Evolutionary conservation across 1,284 basidiomycete species (phyloP), one percentile per base, ranked within the genome.

Genomic region (Anthracocystis panici-leucophaei): DNA sequence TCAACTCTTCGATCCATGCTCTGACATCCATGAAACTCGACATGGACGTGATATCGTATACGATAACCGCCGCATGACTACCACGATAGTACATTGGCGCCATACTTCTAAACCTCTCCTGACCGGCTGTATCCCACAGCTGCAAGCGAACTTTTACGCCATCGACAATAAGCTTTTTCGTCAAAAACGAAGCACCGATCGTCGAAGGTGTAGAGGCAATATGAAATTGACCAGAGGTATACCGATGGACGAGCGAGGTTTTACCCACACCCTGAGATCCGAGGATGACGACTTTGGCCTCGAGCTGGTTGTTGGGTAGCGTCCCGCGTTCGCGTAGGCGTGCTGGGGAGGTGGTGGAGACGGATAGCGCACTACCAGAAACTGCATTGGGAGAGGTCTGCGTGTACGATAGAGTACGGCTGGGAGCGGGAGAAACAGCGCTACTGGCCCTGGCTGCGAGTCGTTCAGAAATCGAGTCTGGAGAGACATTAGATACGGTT

Each of bases 1-100:
- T 93, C 65, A 95, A 88, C 87, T 96, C 79, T 87, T 95, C 92
- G 63, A 98, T 89, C 95, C 96, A 98, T 57, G 92, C 92, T 71
- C 92, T 90, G 71, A 97, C 90, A 85, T 97, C 95, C 68, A 93
- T 90, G 87, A 98, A 96, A 52, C 92, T 93, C 64, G 91, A 88
- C 77, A 90, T 88, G 86, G 93, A 93, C 81, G 97, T 99, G 80
- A 99, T 95, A 88, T 99, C 96, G 87, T 99, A 99, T 79, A 98
- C 90, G 71, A 98, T 89, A 57, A 99, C 90, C 27, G 97, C 96
- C 63, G 96, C 96, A 82, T 96, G 94, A 73, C 95, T 94, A 83
- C 95, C 96, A 85, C 97, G 91, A 89, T 98, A 98, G 89, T 99
- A 99, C 93, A 99, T 97, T 65, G 95, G 95, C 79, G 95, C 94